Conservation (phyloP, 1,284 basidiomycete species). For the Puccinia horiana region DNA sequence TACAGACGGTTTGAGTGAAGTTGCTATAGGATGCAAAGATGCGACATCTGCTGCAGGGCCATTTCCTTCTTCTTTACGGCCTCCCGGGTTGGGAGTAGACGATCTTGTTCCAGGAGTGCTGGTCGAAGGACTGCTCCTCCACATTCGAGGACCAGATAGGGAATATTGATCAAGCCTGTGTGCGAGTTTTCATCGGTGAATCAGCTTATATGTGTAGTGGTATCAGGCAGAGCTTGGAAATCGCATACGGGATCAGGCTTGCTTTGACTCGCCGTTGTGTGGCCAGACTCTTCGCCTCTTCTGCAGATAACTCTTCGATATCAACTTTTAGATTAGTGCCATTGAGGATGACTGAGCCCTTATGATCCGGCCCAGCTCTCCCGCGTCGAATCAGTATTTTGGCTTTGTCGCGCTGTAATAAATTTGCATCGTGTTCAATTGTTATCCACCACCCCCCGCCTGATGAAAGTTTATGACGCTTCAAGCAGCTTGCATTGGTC, state of each 20-base stretch:
- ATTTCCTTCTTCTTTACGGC: not conserved
- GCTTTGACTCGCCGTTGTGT: slow-evolving; percentile 86
- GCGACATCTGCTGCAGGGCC: slow-evolving; percentile 1
- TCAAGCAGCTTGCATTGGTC: slow-evolving; percentile 75
- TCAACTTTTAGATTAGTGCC: slow-evolving; percentile 84
- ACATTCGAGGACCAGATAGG: slow-evolving; percentile 39
- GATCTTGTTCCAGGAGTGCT: slow-evolving; percentile 29
- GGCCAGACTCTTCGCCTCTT: slow-evolving; percentile 79
- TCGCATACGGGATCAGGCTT: slow-evolving; percentile 75
- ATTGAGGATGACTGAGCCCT: slow-evolving; percentile 84
- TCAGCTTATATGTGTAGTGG: slow-evolving; percentile 2
- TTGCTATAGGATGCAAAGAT: slow-evolving; percentile 13
- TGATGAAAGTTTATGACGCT: slow-evolving; percentile 82
- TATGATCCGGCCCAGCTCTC: slow-evolving; percentile 62
- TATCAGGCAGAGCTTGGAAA: slow-evolving; percentile 17
- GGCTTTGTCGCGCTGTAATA: slow-evolving; percentile 74
- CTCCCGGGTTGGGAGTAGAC: not conserved
- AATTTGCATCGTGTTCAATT: slow-evolving; percentile 78
- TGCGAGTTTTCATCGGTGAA: slow-evolving; percentile 12
- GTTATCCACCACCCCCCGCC: slow-evolving; percentile 97
- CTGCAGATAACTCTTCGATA: slow-evolving; percentile 81
- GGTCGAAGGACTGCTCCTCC: slow-evolving; percentile 29
- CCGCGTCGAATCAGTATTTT: slow-evolving; percentile 70
- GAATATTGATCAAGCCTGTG: slow-evolving; percentile 49
- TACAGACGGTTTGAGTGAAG: not conserved